phyloP scores from a whole-genome alignment of 129 eudicot genomes.

The Scalesia atractyloides region DNA sequence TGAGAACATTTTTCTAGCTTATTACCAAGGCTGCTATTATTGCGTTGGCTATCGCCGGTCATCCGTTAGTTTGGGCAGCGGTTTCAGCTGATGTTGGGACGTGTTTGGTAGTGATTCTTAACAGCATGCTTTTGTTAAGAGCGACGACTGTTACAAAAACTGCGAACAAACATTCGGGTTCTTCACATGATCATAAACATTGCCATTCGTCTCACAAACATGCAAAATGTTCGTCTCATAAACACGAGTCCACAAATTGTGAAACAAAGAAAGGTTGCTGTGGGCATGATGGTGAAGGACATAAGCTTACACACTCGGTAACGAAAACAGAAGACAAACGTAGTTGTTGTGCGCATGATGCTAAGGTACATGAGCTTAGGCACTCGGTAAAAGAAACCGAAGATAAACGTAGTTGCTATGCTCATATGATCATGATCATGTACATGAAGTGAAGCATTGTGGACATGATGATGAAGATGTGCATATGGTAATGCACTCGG shows the following conservation, averaged over 20 bases:
- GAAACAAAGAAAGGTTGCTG: slow-evolving; percentile 27
- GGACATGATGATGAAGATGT: slow-evolving; percentile 17
- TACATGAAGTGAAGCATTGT: not conserved
- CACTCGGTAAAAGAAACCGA: not conserved
- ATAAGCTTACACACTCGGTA: not conserved
- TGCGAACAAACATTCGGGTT: slow-evolving; percentile 17
- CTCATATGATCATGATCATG: slow-evolving; percentile 1
- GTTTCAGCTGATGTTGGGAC: slow-evolving; percentile 88
- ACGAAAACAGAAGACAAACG: not conserved
- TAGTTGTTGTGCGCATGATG: not conserved
- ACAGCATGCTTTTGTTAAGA: slow-evolving; percentile 77
- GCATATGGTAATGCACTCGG: slow-evolving; percentile 9
- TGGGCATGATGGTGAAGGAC: slow-evolving; percentile 6
- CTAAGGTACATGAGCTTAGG: slow-evolving; percentile 6
- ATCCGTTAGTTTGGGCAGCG: slow-evolving; percentile 94
- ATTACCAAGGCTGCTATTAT: slow-evolving; percentile 66
- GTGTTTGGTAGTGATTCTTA: slow-evolving; percentile 77
- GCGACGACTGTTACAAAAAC: slow-evolving; percentile 15
- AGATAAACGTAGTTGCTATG: slow-evolving; percentile 3
- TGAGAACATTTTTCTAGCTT: slow-evolving; percentile 61
- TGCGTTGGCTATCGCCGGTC: slow-evolving; percentile 72
- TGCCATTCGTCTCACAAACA: slow-evolving; percentile 38
- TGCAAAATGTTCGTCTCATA: slow-evolving; percentile 34
- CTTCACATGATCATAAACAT: slow-evolving; percentile 34
- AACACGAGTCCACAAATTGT: slow-evolving; percentile 13